These are phyloP conservation scores for Rubroboletus satanas DNA, from an alignment of 768 basidiomycete genomes.

Conservation along the genomic window DNA sequence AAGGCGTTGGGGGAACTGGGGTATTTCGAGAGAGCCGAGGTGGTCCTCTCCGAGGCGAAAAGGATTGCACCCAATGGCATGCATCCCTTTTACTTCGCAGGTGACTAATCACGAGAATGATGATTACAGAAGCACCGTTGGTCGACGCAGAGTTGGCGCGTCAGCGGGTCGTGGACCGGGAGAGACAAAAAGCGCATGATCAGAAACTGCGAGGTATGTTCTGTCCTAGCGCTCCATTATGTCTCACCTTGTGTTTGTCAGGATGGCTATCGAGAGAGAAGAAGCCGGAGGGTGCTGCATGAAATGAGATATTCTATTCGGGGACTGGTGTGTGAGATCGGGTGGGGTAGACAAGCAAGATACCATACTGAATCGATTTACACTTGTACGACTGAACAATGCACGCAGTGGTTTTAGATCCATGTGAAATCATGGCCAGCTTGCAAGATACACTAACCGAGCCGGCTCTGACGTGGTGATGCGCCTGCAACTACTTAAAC, in stretches of 20 bases:
- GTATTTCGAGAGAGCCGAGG: slow-evolving; percentile 69
- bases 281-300: slow-evolving; percentile 14
- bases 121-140: slow-evolving; percentile 45
- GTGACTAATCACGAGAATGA: not conserved
- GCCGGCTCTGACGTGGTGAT: not conserved
- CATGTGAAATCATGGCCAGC: slow-evolving; percentile 2
- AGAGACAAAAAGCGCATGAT: slow-evolving; percentile 59
- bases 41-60: slow-evolving; percentile 60
- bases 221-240: not conserved
- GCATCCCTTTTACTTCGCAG: not conserved
- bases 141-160: slow-evolving; percentile 65
- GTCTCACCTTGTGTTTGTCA: slow-evolving; percentile 10
- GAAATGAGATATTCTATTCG: not conserved
- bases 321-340: not conserved
- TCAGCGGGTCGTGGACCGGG: slow-evolving; percentile 59
- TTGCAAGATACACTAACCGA: not conserved
- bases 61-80: slow-evolving; percentile 59
- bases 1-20: slow-evolving; percentile 77
- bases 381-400: slow-evolving; percentile 7
- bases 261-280: slow-evolving; percentile 35
- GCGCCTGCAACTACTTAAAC: not conserved
- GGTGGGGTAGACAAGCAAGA: slow-evolving; percentile 3
- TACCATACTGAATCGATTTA: slow-evolving; percentile 16
- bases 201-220: slow-evolving; percentile 69
- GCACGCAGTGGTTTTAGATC: not conserved